Evolutionary conservation across 2,329 filamentous ascomycete genomes (phyloP), one percentile per base, ranked within the genome.

Genomic region (Fusarium acutatum): DNA sequence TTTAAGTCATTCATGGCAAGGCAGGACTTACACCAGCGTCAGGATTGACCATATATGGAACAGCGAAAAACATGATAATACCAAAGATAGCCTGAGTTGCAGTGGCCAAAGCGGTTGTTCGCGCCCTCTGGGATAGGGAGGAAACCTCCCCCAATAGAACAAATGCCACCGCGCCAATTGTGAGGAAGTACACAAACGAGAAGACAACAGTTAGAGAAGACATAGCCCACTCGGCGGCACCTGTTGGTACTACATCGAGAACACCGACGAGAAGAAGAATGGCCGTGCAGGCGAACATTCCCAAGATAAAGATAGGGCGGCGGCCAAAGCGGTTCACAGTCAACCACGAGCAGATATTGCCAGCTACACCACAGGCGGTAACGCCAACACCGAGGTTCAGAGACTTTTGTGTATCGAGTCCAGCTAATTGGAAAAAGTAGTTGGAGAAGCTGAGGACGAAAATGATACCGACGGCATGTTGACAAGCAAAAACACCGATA

Each of bases 371-470:
- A 47, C 83, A 81, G 4, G 84, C 81, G 34, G 84, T 85, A 20
- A 85, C 80, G 5, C 79, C 82, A 9, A 84, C 79, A 11, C 83
- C 82, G 10, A 83, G 78, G 24, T 80, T 77, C 61, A 85, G 85
- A 67, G 78, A 81, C 47, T 81, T 74, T 38, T 70, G 72, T 7
- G 80, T 73, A 7, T 78, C 76, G 26, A 85, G 79, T 7, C 82
- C 81, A 14, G 79, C 80, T 1, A 84, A 76, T 60, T 82, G 77
- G 73, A 81, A 82, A 74, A 83, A 85, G 75, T 82, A 84, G 37
- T 80, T 82, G 14, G 81, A 82, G 74, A 83, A 84, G 15, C 84
- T 83, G 17, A 85, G 79, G 26, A 85, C 83, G 44, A 86, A 86
- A 26, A 83, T 79, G 44, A 84, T 84, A 26, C 84, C 84, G n/a